Conservation (phyloP, 345 rosid genomes). For the Luvunga scandens region DNA sequence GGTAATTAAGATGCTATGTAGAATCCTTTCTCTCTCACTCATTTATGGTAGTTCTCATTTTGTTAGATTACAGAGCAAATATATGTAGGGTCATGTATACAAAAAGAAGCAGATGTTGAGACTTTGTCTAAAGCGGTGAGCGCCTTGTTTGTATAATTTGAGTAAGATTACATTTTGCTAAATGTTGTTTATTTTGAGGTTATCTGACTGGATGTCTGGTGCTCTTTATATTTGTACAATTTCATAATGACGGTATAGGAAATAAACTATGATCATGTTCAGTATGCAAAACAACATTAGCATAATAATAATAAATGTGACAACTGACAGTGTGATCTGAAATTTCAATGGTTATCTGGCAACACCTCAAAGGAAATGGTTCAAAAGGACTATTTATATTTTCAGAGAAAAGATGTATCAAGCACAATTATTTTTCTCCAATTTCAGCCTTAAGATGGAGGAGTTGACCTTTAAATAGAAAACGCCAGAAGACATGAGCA, state of each 20-base stretch:
- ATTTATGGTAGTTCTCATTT: slow-evolving; percentile 5
- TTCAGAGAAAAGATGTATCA: background rate
- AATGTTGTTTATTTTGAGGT: background rate
- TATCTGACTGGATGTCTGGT: background rate
- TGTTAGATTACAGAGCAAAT: slow-evolving; percentile 86
- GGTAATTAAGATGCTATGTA: background rate
- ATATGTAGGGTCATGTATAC: slow-evolving; percentile 84
- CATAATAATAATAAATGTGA: slow-evolving; percentile 2
- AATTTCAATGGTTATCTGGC: slow-evolving; percentile 1
- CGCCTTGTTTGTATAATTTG: slow-evolving; percentile 9
- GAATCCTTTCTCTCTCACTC: slow-evolving; percentile 8
- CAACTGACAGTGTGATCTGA: background rate
- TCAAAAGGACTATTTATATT: background rate
- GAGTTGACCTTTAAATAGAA: background rate
- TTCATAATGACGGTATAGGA: background rate
- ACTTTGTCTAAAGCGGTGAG: slow-evolving; percentile 61
- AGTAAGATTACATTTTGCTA: background rate
- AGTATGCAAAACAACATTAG: background rate
- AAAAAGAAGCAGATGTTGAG: slow-evolving; percentile 77
- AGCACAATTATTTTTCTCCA: background rate
- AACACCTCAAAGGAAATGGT: background rate
- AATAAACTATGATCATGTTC: background rate
- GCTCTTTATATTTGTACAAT: background rate
- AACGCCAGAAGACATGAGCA: background rate
- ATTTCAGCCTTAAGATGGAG: background rate